Conservation (phyloP, 1,284 basidiomycete species). For the Ustilago bromivora region DNA sequence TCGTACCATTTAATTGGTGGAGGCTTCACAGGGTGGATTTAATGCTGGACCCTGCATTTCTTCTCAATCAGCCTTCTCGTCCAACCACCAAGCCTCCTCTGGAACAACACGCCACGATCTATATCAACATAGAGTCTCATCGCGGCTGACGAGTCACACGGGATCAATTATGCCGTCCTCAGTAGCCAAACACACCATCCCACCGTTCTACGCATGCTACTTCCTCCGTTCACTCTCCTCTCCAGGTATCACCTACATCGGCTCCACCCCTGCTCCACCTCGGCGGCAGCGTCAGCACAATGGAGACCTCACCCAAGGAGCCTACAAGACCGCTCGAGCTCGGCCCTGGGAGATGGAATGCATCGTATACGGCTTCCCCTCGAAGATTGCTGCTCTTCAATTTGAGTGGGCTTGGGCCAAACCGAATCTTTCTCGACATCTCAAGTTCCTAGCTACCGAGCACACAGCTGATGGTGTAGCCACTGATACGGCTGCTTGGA, state of each 20-base stretch:
- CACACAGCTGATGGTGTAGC: neutral
- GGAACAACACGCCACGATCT: neutral
- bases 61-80: constrained; percentile 10
- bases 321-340: constrained; percentile 78
- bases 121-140: neutral
- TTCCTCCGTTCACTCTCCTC: constrained; percentile 74
- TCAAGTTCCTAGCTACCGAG: constrained; percentile 57
- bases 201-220: constrained; percentile 89
- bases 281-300: constrained; percentile 86
- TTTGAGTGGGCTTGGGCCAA: constrained; percentile 96
- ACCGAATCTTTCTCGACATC: constrained; percentile 72
- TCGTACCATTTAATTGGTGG: neutral
- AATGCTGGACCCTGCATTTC: constrained; percentile 10
- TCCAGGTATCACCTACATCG: constrained; percentile 76
- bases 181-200: constrained; percentile 75
- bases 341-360: constrained; percentile 91
- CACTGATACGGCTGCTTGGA: constrained; percentile 9
- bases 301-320: constrained; percentile 81
- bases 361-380: constrained; percentile 88
- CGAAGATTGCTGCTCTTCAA: constrained; percentile 82
- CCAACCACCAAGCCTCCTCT: neutral
- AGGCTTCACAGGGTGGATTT: neutral
- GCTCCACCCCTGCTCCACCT: constrained; percentile 84
- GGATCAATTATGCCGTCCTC: constrained; percentile 46
- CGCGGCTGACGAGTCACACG: neutral